Percentiles rank a stretch among this genome's conserved stretches.
Conservation (phyloP, 441 rosid genomes). For the Bruguiera hainesii region DNA sequence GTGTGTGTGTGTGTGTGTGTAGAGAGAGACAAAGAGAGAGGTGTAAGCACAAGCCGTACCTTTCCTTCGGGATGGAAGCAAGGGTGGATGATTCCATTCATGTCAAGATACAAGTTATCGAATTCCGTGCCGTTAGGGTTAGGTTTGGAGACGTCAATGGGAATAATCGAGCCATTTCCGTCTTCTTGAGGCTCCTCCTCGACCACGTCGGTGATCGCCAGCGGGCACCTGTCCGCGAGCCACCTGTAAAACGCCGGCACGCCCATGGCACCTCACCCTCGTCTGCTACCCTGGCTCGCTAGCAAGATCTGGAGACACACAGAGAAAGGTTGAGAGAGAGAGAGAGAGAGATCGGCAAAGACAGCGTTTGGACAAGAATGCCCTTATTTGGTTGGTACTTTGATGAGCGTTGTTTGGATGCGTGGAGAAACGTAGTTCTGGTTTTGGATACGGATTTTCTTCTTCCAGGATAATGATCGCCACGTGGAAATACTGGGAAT, state of each 20-base stretch:
- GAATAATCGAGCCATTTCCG: slow-evolving; percentile 32
- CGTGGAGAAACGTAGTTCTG: no score
- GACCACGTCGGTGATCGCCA: slow-evolving; percentile 66
- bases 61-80: slow-evolving; percentile 97
- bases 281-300: background rate
- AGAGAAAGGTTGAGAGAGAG: no score
- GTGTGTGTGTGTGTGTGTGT: background rate
- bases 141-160: slow-evolving; percentile 63
- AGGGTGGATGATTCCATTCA: slow-evolving; percentile 97
- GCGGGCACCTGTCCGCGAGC: slow-evolving; percentile 96
- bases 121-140: slow-evolving; percentile 93
- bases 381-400: no score
- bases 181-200: slow-evolving; percentile 64
- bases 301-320: slow-evolving; percentile 1
- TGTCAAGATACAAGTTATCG: slow-evolving; percentile 88
- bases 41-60: slow-evolving; percentile 33
- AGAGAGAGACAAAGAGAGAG: no score
- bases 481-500: no score
- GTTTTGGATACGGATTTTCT: no score
- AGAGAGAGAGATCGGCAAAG: no score
- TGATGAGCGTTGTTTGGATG: background rate
- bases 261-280: slow-evolving; percentile 49
- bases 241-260: slow-evolving; percentile 96
- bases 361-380: no score
- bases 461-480: no score